A percentile compares a stretch with the other conserved stretches of the same genome.
These are phyloP conservation scores for Agrostemma githago DNA, from an alignment of 148 eudicot species.

Conservation along the genomic window DNA sequence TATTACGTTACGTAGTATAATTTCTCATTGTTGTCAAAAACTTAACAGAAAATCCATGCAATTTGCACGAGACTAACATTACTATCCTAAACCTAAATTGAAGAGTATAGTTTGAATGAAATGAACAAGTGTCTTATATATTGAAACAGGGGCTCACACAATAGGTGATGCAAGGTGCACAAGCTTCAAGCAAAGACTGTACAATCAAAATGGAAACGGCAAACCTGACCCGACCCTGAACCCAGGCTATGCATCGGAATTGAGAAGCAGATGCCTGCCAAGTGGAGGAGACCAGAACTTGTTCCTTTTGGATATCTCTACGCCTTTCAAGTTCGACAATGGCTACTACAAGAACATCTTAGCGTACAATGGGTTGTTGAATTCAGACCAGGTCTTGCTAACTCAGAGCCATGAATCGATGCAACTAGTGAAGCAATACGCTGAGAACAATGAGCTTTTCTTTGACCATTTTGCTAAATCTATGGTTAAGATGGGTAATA, in stretches of 20 bases:
- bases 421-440: slow-evolving; percentile 55
- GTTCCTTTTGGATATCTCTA: slow-evolving; percentile 46
- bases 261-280: slow-evolving; percentile 58
- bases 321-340: slow-evolving; percentile 55
- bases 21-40: no score
- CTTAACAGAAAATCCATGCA: no score
- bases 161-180: slow-evolving; percentile 79
- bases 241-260: slow-evolving; percentile 43
- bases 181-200: slow-evolving; percentile 88
- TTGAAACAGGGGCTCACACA: slow-evolving; percentile 70
- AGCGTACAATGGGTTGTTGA: slow-evolving; percentile 43
- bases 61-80: no score
- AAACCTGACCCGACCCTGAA: slow-evolving; percentile 47
- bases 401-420: slow-evolving; percentile 35
- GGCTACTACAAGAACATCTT: slow-evolving; percentile 55
- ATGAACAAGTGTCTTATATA: neutral
- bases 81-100: no score
- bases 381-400: slow-evolving; percentile 51
- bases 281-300: slow-evolving; percentile 83
- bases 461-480: slow-evolving; percentile 71
- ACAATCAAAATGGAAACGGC: slow-evolving; percentile 63
- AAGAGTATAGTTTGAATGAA: no score
- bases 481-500: slow-evolving; percentile 72
- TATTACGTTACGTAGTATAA: no score
- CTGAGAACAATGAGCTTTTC: slow-evolving; percentile 48